Evolutionary conservation across 2,329 filamentous ascomycete species (phyloP), one percentile per base, ranked within the genome.

Genomic region (Trichophyton mentagrophytes): DNA sequence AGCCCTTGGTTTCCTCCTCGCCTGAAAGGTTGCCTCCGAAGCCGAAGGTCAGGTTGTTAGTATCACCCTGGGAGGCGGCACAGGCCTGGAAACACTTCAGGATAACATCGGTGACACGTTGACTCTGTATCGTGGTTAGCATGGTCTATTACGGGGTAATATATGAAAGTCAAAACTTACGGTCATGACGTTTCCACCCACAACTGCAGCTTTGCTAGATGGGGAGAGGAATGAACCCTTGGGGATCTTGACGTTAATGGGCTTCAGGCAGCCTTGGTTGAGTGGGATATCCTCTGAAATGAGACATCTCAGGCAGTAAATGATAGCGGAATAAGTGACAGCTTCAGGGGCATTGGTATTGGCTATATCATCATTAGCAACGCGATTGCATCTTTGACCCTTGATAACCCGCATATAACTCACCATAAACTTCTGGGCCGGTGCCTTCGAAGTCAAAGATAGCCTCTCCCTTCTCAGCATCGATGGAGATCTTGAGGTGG

Each of bases 141-240:
- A 47, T 17, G 3, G n/a, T 38, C 17, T 9, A 17, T 40, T 15
- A 27, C 8, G 13, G 8, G 20, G 25, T 13, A 7, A 53, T 27
- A 17, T 3, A 30, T 53, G 17, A 20, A 15, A 58, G 3, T 5
- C 3, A 30, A 30, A 8, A 53, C 68, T 64, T 66, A 73, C 73
- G 0, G 88, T 91, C n/a, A 90, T 76, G 0, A 89, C 86, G 68
- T 90, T 92, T 60, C 88, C 87, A 59, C 87, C 88, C 0, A 90
- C 87, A 1, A 91, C 87, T 0, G 88, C 88, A 0, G 88, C 87
- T 57, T 82, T 82, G 67, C 84, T 82, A 0, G 84, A 87, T 0
- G 89, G 89, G 0, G 82, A 85, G 20, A 92, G 81, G 69, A 92
- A 85, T 9, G 83, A 86, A 63, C 82, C 80, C 13, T 82, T 80